A percentile compares a stretch with the other conserved stretches of the same genome.
phyloP scores from a whole-genome alignment of 345 rosid species.

The Adansonia digitata region DNA sequence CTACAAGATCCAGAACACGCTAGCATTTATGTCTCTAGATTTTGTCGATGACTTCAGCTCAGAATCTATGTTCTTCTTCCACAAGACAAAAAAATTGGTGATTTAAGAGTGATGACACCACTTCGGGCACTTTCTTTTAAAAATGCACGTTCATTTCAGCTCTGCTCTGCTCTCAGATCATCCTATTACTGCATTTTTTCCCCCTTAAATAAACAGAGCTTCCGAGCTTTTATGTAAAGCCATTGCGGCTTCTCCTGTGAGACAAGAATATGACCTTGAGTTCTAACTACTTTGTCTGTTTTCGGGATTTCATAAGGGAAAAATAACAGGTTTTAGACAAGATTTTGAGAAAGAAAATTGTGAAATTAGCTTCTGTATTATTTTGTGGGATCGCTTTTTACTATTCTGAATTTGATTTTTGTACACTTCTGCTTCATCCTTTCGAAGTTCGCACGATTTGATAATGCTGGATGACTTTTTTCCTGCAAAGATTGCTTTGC shows the following conservation, averaged over 20 bases:
- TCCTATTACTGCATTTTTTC: neutral
- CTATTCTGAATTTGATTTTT: neutral
- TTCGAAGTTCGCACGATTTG: neutral
- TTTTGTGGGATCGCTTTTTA: neutral
- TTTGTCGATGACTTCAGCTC: slow-evolving; percentile 58
- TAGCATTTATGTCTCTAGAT: slow-evolving; percentile 60
- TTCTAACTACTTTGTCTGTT: neutral
- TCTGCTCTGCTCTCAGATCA: neutral
- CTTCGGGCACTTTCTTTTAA: neutral
- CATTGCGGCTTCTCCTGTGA: neutral
- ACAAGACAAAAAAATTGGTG: slow-evolving; percentile 40
- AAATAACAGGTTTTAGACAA: neutral
- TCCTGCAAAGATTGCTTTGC: neutral
- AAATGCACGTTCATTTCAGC: slow-evolving; percentile 1
- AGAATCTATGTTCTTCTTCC: slow-evolving; percentile 58
- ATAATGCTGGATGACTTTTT: neutral
- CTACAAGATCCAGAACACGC: slow-evolving; percentile 42
- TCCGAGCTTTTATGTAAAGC: neutral
- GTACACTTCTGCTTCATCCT: neutral
- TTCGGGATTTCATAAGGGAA: neutral
- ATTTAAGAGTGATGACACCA: slow-evolving; percentile 33
- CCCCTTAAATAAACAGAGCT: neutral
- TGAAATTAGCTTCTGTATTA: no score
- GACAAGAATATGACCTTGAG: neutral
- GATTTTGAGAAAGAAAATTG: neutral